phyloP scores from a whole-genome alignment of 345 rosid species.

The Syzygium jambos region DNA sequence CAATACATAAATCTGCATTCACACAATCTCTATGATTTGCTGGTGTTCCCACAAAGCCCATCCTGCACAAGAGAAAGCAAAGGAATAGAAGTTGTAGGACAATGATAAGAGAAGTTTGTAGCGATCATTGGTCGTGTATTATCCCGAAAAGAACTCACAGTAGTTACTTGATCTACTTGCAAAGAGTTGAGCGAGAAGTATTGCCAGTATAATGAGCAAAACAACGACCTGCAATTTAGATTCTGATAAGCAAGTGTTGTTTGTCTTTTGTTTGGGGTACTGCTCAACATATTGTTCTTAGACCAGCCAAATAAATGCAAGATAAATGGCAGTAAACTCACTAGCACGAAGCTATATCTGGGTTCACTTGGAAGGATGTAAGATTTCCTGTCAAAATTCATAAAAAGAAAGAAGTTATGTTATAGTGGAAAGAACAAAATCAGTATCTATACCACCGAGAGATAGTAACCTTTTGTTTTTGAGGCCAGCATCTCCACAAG shows the following conservation, averaged over 20 bases:
- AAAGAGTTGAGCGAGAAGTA: not conserved
- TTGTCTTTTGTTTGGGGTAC: not conserved
- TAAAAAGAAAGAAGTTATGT: not conserved
- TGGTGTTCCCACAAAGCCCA: not conserved
- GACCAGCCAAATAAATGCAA: not conserved
- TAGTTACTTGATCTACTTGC: not conserved
- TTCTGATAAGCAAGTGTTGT: not conserved
- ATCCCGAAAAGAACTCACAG: not conserved
- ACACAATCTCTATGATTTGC: not conserved
- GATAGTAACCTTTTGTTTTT: conserved; percentile 38
- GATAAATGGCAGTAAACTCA: conserved; percentile 3
- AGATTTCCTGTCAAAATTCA: conserved; percentile 42
- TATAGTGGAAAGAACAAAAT: not conserved
- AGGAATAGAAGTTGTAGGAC: not conserved
- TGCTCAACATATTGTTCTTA: not conserved
- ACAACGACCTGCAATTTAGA: not conserved
- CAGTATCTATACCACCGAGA: not conserved
- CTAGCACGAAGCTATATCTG: conserved; percentile 15
- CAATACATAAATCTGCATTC: not conserved
- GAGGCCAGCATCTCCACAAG: conserved; percentile 54
- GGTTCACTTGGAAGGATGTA: conserved; percentile 21
- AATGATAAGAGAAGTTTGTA: not conserved
- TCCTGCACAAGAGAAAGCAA: not conserved
- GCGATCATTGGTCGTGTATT: not conserved
- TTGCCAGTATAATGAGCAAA: conserved; percentile 3